Percentiles rank a stretch among this genome's conserved stretches.
These are phyloP conservation scores for Lenwebbia sp. DNA, from an alignment of 345 rosid genomes.

Conservation along the genomic window DNA sequence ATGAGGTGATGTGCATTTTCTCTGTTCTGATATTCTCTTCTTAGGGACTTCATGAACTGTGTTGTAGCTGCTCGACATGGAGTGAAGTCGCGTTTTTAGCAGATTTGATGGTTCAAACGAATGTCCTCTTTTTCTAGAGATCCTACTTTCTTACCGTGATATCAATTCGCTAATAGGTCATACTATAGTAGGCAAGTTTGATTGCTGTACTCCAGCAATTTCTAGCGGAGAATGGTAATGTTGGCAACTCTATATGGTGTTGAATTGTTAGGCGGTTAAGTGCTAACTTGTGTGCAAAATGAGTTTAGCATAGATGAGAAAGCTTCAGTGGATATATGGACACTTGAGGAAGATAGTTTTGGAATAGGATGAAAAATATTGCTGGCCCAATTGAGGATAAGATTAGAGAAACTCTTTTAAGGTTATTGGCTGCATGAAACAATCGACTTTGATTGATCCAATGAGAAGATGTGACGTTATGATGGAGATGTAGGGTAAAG, in stretches of 20 bases:
- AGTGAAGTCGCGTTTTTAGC: background rate
- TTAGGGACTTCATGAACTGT: background rate
- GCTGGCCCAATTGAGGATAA: background rate
- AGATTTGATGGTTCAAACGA: background rate
- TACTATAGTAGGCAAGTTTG: background rate
- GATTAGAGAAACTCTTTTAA: background rate
- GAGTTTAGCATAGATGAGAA: background rate
- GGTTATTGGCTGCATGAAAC: background rate
- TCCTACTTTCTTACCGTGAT: background rate
- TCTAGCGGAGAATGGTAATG: background rate
- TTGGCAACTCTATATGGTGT: background rate
- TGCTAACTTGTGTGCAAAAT: background rate
- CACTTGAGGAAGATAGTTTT: background rate
- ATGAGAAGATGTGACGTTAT: background rate
- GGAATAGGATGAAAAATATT: background rate
- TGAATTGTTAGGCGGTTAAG: background rate
- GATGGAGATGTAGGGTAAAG: background rate
- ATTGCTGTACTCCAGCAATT: background rate
- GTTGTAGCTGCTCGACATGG: background rate
- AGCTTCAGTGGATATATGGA: background rate
- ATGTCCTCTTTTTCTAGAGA: background rate
- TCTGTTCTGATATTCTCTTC: background rate
- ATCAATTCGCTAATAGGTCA: background rate
- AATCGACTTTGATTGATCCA: background rate
- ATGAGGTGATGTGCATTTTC: background rate